A percentile compares a stretch with the other conserved stretches of the same genome.
Evolutionary conservation across 2,329 filamentous ascomycete genomes (phyloP).

Genomic region (Pezicula rhizophila): DNA sequence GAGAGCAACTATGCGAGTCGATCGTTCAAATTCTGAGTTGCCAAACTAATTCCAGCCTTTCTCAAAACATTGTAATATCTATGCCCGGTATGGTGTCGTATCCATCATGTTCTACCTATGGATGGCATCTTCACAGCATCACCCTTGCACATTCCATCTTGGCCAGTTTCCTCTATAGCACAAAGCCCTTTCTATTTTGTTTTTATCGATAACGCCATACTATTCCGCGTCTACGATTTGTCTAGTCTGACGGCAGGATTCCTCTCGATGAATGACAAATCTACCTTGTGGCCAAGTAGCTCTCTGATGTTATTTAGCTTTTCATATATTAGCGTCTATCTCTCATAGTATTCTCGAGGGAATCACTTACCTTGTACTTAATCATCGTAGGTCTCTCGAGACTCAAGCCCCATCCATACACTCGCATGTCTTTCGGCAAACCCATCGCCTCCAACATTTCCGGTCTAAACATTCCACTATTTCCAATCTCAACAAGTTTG

Average conservation of each 20-base stretch:
- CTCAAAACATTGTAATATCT: too few relatives aligned
- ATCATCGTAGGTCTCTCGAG: constrained; percentile 91
- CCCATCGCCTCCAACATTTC: constrained; percentile 98
- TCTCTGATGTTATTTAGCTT: constrained; percentile 49
- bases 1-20: too few relatives aligned
- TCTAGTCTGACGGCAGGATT: constrained; percentile 81
- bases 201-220: too few relatives aligned
- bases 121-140: too few relatives aligned
- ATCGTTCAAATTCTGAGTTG: too few relatives aligned
- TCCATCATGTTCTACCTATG: too few relatives aligned
- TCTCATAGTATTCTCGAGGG: background rate
- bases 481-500: constrained; percentile 95
- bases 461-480: constrained; percentile 96
- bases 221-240: constrained; percentile 20
- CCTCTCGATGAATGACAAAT: constrained; percentile 84
- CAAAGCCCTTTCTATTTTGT: too few relatives aligned
- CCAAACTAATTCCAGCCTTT: too few relatives aligned
- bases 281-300: constrained; percentile 83
- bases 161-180: too few relatives aligned
- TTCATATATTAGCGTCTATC: constrained; percentile 8
- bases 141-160: too few relatives aligned
- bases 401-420: constrained; percentile 90
- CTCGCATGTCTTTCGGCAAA: constrained; percentile 80
- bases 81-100: too few relatives aligned
- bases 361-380: constrained; percentile 25